Percentiles rank a stretch among this genome's conserved stretches.
Evolutionary conservation across 2,329 filamentous ascomycete genomes (phyloP).

Genomic region (Anisogramma anomala): DNA sequence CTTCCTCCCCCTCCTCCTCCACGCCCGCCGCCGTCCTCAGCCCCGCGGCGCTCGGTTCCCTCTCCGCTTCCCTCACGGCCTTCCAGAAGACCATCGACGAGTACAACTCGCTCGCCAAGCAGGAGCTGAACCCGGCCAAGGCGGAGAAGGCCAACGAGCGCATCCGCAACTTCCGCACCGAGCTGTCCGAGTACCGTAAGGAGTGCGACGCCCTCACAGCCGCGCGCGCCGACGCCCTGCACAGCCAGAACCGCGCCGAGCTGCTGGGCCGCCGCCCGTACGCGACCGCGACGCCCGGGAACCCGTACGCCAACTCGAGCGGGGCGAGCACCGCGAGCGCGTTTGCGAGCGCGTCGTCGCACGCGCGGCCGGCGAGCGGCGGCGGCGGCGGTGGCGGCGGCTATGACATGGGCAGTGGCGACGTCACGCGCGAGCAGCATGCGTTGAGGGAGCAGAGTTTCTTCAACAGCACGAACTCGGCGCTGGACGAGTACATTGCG

Average conservation of each 20-base stretch:
- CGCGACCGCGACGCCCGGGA: slow-evolving; percentile 70
- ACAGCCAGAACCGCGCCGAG: slow-evolving; percentile 59
- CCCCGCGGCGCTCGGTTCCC: slow-evolving; percentile 46
- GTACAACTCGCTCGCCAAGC: slow-evolving; percentile 72
- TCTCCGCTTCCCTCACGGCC: slow-evolving; percentile 56
- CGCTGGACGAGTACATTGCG: slow-evolving; percentile 89
- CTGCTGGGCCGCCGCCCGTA: slow-evolving; percentile 78
- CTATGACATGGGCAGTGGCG: slow-evolving; percentile 40
- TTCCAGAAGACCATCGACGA: slow-evolving; percentile 88
- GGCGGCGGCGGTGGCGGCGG: slow-evolving; percentile 23
- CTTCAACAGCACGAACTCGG: slow-evolving; percentile 67
- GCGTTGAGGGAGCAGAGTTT: slow-evolving; percentile 84
- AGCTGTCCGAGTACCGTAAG: slow-evolving; percentile 67
- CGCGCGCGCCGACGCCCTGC: slow-evolving; percentile 61
- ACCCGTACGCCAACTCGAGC: slow-evolving; percentile 62
- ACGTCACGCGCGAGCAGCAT: slow-evolving; percentile 64
- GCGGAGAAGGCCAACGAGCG: slow-evolving; percentile 83
- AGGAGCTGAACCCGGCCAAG: slow-evolving; percentile 83
- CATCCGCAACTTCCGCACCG: slow-evolving; percentile 71
- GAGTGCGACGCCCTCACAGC: slow-evolving; percentile 69
- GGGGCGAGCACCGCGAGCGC: slow-evolving; percentile 22
- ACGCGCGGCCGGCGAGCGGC: no score
- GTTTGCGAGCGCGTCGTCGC: no score
- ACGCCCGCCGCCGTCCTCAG: slow-evolving; percentile 43
- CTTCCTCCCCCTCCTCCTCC: slow-evolving; percentile 37